Conservation (phyloP, 345 rosid genomes). For the Murraya koenigii region DNA sequence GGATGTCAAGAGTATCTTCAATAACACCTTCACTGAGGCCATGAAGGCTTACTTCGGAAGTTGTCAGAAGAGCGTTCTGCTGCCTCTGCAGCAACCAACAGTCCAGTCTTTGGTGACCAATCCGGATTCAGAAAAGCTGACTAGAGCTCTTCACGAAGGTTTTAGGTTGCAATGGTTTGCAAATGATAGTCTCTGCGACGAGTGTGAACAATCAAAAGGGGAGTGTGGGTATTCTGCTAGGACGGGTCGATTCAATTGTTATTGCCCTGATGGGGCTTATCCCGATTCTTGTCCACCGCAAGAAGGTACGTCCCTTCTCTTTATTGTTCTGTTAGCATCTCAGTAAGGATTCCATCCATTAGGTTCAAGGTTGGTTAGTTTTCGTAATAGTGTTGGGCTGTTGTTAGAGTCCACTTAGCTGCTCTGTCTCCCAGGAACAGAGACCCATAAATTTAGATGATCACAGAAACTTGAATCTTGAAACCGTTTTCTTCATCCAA, state of each 20-base stretch:
- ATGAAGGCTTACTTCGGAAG: background rate
- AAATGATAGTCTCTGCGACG: background rate
- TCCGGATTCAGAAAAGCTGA: background rate
- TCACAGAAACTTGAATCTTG: background rate
- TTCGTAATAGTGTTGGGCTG: background rate
- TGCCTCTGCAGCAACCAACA: background rate
- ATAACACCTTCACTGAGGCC: background rate
- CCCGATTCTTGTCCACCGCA: background rate
- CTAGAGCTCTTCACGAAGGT: constrained; percentile 6
- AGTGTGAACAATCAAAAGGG: constrained; percentile 7
- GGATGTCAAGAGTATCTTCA: background rate
- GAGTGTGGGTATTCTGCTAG: constrained; percentile 9
- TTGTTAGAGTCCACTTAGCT: too few relatives aligned
- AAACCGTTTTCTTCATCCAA: background rate
- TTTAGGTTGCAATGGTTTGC: constrained; percentile 19
- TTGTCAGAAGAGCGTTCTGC: background rate
- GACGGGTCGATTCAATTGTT: constrained; percentile 14
- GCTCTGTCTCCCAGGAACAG: background rate
- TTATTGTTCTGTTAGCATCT: background rate
- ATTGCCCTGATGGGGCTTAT: constrained; percentile 6
- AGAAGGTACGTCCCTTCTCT: background rate
- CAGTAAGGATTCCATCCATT: background rate
- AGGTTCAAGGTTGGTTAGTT: background rate
- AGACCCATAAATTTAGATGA: background rate
- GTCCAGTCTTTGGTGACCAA: background rate